A percentile compares a stretch with the other conserved stretches of the same genome.
These are phyloP conservation scores for Mimosa bimucronata DNA, from an alignment of 306 rosid species.

Conservation along the genomic window DNA sequence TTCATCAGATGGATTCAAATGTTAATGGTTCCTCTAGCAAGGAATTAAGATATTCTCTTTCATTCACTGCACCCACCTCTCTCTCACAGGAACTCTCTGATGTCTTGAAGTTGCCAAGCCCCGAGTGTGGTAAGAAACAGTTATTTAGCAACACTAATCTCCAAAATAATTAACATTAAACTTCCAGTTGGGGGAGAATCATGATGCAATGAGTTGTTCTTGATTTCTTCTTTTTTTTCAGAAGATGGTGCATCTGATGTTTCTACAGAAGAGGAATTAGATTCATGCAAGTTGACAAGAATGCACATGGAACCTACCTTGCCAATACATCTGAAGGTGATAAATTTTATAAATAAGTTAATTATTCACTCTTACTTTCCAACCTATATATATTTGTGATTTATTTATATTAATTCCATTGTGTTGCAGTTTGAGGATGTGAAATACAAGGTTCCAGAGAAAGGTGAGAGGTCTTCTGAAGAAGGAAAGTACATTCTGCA, in stretches of 20 bases:
- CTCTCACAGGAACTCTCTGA: constrained; percentile 13
- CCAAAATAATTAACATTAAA: not conserved
- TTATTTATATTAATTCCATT: not conserved
- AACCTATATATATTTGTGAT: not conserved
- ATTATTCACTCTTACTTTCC: not conserved
- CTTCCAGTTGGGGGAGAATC: not conserved
- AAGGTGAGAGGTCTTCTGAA: not conserved
- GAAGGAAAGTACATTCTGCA: constrained; percentile 9
- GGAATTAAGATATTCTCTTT: constrained; percentile 9
- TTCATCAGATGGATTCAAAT: not conserved
- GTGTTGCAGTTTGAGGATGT: constrained; percentile 22
- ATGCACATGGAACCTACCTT: constrained; percentile 4
- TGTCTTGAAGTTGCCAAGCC: not conserved
- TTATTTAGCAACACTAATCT: not conserved
- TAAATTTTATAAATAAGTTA: not conserved
- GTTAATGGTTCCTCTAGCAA: not conserved
- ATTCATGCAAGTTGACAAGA: not conserved
- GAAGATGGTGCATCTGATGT: not conserved
- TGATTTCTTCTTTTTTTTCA: not conserved
- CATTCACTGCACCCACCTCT: constrained; percentile 7
- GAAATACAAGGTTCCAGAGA: not conserved
- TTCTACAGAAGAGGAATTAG: not conserved
- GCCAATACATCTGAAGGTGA: constrained; percentile 20
- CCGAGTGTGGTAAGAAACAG: not conserved
- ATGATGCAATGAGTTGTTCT: not conserved